Evolutionary conservation across 2,329 filamentous ascomycete genomes (phyloP).

Genomic region (Hawksworthiomyces lignivorus): DNA sequence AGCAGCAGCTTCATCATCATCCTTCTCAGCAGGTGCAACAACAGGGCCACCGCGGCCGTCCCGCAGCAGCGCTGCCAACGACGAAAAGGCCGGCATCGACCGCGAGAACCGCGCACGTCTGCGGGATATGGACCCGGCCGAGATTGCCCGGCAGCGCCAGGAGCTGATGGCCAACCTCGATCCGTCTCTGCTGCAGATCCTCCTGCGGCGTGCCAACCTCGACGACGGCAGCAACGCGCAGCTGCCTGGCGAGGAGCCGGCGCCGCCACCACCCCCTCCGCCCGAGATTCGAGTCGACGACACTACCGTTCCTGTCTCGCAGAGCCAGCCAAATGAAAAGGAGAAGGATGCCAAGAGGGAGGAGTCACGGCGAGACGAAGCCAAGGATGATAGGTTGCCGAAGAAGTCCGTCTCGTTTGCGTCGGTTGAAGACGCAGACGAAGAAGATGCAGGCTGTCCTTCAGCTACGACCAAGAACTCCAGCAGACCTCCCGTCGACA

Average conservation of each 20-base stretch:
- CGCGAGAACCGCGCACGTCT: slow-evolving; percentile 71
- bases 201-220: slow-evolving; percentile 70
- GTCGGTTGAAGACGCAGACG: slow-evolving; percentile 4
- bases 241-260: slow-evolving; percentile 12
- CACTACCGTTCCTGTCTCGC: too few relatives aligned
- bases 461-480: background rate
- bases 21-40: background rate
- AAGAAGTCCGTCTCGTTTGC: slow-evolving; percentile 23
- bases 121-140: slow-evolving; percentile 68
- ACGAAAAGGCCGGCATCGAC: slow-evolving; percentile 68
- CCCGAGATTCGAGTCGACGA: slow-evolving; percentile 8
- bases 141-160: slow-evolving; percentile 72
- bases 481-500: slow-evolving; percentile 30
- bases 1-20: background rate
- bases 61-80: slow-evolving; percentile 24
- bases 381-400: background rate
- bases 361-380: background rate
- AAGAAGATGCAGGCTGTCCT: slow-evolving; percentile 2
- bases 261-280: slow-evolving; percentile 1
- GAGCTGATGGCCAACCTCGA: slow-evolving; percentile 76
- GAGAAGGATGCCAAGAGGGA: slow-evolving; percentile 11
- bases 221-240: slow-evolving; percentile 48
- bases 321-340: slow-evolving; percentile 2
- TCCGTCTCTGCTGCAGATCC: slow-evolving; percentile 64
- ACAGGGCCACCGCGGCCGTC: too few relatives aligned